Base-by-base conservation (phyloP, 2,329 filamentous ascomycete species). In the Calonectria montana region DNA sequence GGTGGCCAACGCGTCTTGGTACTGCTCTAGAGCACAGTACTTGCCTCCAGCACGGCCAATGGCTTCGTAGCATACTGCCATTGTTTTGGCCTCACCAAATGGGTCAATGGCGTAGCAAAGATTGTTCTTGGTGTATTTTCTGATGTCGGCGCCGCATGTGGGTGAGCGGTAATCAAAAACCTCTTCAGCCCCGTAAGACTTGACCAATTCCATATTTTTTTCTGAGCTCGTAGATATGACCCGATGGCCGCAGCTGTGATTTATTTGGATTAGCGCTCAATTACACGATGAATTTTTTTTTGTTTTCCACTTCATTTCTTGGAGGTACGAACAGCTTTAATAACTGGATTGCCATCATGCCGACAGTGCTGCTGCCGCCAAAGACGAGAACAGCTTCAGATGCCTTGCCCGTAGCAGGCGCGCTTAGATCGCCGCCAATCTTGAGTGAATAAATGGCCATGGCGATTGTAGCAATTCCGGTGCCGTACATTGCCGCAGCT, bases 81-180 rank as follows among this genome's bases (percentile, higher is more conserved):
- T 53, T 12, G 48, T 53, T n/a, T 53, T 53, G 0, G 48, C 48
- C 21, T 53, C 48, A 4, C 48, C 48, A 9, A 53, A 53, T 0
- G 48, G 48, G 4, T 53, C 48, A 31, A 53, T 53, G 16, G 31
- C 48, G 3, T 53, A 53, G 48, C 48, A 13, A n/a, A 53, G 48
- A 10, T 25, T 15, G 16, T 53, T 53, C 8, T 53, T 53, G 4
- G 48, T 53, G 27, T 53, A 53, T 31, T 53, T 53, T 10, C 27
- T 53, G 16, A 53, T 53, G 82, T 83, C 79, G 1, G 71, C 73
- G 16, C n/a, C 70, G 43, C 65, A 74, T 10, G 69, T 73, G 15
- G 72, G 55, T 13, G 71, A 73, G 57, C 39, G 65, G 29, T 82
- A 87, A 77, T 88, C 84, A 71, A 87, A 87, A 2, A 76, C 81